Base-by-base conservation (phyloP, 202 grass and related monocot genomes). In the Bolboschoenoplectus hybrid region DNA sequence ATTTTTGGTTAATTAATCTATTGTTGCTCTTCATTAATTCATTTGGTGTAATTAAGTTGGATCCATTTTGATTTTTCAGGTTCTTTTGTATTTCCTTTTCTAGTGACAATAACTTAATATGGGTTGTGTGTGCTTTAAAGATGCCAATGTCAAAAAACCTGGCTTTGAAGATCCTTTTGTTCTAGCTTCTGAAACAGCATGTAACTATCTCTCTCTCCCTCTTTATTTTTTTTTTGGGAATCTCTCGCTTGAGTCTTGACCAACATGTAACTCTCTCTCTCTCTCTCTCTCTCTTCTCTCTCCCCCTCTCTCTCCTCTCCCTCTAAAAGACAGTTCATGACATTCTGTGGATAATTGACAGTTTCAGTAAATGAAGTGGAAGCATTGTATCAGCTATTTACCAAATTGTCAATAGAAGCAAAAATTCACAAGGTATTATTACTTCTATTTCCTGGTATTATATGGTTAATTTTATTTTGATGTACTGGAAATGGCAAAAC, bases 361-460 rank as follows among this genome's bases (percentile, higher is more conserved):
- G 92, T 94, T 88, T 91, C 92, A 43, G 66, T 92, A 32, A 94
- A 87, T 56, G 94, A 97, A 88, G 94, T 97, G 56, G 92, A 97
- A 72, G 94, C 92, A 53, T 85, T 97, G 39, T 87, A 90, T 41
- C 90, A 94, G 87, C 53, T 97, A 20, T 97, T 89, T 63, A 91
- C 83, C 52, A 97, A 91, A 87, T 88, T 97, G 85, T 43, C 86
- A 67, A 87, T 94, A 60, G 85, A 91, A 65, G 90, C 87, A 10
- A 76, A 91, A 5, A 94, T 97, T 87, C 90, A 97, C 72, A 97
- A 94, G 90, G 92, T 97, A 81, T 82, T 97, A 72, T 82, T 43
- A 8, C 49, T 4, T 81, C 32, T 67, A 66, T 53, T 56, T 76
- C 51, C 11, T 84, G 40, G 1, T 50, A 57, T 7, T 52, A 14